Percentiles rank a stretch among this genome's conserved stretches.
phyloP scores from a whole-genome alignment of 202 grass and related monocot species.

The Panicum virgatum region DNA sequence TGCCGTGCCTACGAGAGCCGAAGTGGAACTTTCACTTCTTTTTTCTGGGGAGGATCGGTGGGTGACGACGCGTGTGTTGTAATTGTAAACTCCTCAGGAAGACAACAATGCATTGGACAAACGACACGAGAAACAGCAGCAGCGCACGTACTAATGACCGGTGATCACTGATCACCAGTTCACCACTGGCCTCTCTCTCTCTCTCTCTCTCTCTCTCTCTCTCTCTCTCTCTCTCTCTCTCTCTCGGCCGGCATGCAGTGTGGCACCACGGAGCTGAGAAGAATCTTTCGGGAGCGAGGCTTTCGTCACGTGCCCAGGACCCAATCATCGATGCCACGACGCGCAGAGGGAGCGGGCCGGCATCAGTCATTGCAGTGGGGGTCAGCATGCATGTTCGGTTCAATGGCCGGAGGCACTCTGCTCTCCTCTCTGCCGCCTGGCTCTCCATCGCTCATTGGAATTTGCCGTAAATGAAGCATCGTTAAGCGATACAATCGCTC shows the following conservation, averaged over 20 bases:
- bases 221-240: no score
- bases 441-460: background rate
- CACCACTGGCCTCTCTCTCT: background rate
- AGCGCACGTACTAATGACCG: background rate
- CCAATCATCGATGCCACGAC: constrained; percentile 25
- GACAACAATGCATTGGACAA: no score
- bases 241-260: no score
- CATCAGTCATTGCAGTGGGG: constrained; percentile 1
- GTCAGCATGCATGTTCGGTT: no score
- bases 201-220: no score
- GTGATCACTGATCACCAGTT: no score
- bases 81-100: no score
- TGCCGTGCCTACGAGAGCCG: background rate
- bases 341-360: background rate
- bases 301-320: constrained; percentile 36
- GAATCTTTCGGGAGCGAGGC: constrained; percentile 33
- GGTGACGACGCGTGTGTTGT: background rate
- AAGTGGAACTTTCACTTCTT: background rate
- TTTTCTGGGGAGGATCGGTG: background rate
- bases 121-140: background rate
- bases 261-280: background rate
- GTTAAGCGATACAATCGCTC: background rate
- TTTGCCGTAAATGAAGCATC: background rate
- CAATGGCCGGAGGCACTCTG: no score
- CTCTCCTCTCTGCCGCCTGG: background rate